Base-by-base conservation (phyloP, 2,329 filamentous ascomycete species). In the Ploettnerulaceae sp. region DNA sequence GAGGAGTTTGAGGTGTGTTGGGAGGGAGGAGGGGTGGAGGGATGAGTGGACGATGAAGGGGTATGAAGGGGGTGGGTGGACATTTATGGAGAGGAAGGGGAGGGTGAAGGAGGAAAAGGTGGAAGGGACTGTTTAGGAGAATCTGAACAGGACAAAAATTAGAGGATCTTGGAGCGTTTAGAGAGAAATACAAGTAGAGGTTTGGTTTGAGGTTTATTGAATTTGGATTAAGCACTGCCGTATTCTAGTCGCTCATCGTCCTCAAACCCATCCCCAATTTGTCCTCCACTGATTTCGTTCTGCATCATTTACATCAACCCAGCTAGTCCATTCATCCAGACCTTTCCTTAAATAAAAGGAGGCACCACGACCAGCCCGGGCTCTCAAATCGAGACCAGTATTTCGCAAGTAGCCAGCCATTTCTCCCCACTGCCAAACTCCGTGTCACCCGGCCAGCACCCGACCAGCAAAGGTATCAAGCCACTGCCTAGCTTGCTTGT, bases 41-140 rank as follows among this genome's bases (percentile, higher is more conserved):
- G 58, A 59, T 11, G 56, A 58, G 24, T 57, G 57, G 51, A 57
- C 50, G 33, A 53, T 53, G 17, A 40, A 40, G 24, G 37, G 37
- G 24, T 40, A 40, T 29, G 24, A 21, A 12, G 37, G 37, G 9
- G 37, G 22, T 7, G 26, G 37, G 3, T 48, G 11, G 26, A 32
- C 25, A 14, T 48, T 29, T 40, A 51, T 53, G 51, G 45, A 34
- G n/a, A 39, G 51, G 37, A 21, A 32, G 24, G 32, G 9, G 31
- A 50, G 15, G 12, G 28, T 34, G 15, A 21, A n/a, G 35, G 35
- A n/a, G n/a, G n/a, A n/a, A n/a, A n/a, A n/a, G n/a, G n/a, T n/a
- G n/a, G n/a, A n/a, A n/a, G n/a, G n/a, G n/a, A n/a, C n/a, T n/a
- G n/a, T n/a, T n/a, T n/a, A n/a, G n/a, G n/a, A n/a, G n/a, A n/a